Percentiles rank a stretch among this genome's conserved stretches.
Evolutionary conservation across 768 basidiomycete genomes (phyloP).

Genomic region (Coprinopsis cinerea): DNA sequence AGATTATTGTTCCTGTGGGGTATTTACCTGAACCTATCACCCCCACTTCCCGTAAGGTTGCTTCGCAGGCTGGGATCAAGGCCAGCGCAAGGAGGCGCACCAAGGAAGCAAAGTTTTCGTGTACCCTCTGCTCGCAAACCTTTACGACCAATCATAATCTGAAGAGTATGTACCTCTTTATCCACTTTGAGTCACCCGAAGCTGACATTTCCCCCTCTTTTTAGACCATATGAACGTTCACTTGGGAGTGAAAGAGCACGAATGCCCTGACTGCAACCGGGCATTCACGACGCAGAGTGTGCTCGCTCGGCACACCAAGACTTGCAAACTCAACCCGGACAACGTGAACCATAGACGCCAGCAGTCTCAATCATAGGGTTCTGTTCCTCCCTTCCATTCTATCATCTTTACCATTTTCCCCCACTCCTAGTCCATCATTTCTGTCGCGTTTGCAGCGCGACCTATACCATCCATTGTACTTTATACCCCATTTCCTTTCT

Average conservation of each 20-base stretch:
- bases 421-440: too few species aligned
- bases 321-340: background rate
- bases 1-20: too few species aligned
- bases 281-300: conserved; percentile 15
- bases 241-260: conserved; percentile 13
- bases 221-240: conserved; percentile 15
- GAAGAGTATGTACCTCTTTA: conserved; percentile 17
- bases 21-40: too few species aligned
- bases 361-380: background rate
- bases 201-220: background rate
- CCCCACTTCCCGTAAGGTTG: conserved; percentile 7
- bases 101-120: conserved; percentile 18
- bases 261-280: conserved; percentile 10
- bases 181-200: background rate
- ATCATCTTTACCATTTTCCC: too few species aligned
- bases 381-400: background rate
- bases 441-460: too few species aligned
- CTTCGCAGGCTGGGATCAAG: conserved; percentile 14
- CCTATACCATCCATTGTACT: too few species aligned
- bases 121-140: conserved; percentile 17
- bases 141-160: conserved; percentile 24
- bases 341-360: background rate
- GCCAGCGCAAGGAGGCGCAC: conserved; percentile 17
- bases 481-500: too few species aligned
- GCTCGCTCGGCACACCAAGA: conserved; percentile 14